Conservation (phyloP, 2,329 filamentous ascomycete species). For the Fusarium guadeloupense region DNA sequence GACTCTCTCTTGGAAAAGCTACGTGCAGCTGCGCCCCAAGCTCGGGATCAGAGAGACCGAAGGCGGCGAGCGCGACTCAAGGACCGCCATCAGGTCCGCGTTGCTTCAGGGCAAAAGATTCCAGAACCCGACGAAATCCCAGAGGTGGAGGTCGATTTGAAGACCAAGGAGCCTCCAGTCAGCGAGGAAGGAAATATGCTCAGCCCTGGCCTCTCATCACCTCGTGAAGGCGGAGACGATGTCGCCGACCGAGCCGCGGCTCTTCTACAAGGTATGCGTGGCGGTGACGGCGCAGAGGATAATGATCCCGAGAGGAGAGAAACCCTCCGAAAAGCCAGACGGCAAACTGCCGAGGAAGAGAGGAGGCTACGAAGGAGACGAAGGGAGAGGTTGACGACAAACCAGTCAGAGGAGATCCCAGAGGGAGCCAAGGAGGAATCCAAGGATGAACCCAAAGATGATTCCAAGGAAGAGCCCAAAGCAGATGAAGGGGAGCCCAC, state of each 20-base stretch:
- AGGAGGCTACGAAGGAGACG: slow-evolving; percentile 72
- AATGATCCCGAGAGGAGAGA: slow-evolving; percentile 63
- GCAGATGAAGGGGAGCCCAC: slow-evolving; percentile 21
- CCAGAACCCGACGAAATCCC: slow-evolving; percentile 72
- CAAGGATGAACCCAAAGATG: slow-evolving; percentile 30
- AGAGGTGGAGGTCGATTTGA: slow-evolving; percentile 58
- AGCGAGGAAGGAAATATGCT: slow-evolving; percentile 62
- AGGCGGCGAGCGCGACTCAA: slow-evolving; percentile 87
- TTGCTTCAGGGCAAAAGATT: slow-evolving; percentile 90
- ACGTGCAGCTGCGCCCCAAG: slow-evolving; percentile 89
- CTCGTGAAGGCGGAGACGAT: slow-evolving; percentile 68
- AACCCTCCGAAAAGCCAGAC: slow-evolving; percentile 66
- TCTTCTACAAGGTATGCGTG: slow-evolving; percentile 83
- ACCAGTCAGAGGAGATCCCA: slow-evolving; percentile 42
- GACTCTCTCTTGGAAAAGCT: slow-evolving; percentile 95
- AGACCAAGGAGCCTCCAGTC: slow-evolving; percentile 48
- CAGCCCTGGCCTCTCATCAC: slow-evolving; percentile 60
- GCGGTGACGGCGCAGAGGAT: slow-evolving; percentile 67
- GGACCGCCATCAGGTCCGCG: slow-evolving; percentile 87
- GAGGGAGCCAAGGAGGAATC: slow-evolving; percentile 37
- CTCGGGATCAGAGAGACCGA: slow-evolving; percentile 87
- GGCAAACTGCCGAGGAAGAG: slow-evolving; percentile 84
- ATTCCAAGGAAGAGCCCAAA: slow-evolving; percentile 17
- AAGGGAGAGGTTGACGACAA: slow-evolving; percentile 65
- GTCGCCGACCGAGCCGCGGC: slow-evolving; percentile 86